phyloP scores from a whole-genome alignment of 306 rosid species.

The Spatholobus suberectus region DNA sequence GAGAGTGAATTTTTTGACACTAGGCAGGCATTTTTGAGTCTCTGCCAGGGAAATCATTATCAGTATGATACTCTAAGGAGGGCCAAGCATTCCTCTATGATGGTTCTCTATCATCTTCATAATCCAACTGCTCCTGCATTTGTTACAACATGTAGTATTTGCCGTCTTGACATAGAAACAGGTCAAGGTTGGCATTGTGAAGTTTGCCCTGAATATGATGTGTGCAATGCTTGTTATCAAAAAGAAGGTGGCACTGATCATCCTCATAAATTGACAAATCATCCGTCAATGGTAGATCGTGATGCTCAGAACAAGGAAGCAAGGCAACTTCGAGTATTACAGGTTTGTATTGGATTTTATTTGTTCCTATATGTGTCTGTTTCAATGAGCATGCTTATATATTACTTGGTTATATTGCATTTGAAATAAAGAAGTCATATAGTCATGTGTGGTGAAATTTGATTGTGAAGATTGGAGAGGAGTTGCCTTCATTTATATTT shows the following conservation, averaged over 20 bases:
- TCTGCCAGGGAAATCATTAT: slow-evolving; percentile 99
- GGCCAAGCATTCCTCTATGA: slow-evolving; percentile 99
- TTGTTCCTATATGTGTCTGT: not conserved
- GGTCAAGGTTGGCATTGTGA: slow-evolving; percentile 99
- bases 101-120: slow-evolving; percentile 98
- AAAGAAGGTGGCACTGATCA: slow-evolving; percentile 87
- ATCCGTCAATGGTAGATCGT: slow-evolving; percentile 89
- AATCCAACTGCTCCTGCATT: slow-evolving; percentile 99
- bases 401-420: slow-evolving; percentile 1
- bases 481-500: slow-evolving; percentile 1
- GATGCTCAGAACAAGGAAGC: slow-evolving; percentile 99
- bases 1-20: slow-evolving; percentile 99
- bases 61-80: slow-evolving; percentile 96
- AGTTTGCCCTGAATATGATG: slow-evolving; percentile 92
- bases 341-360: slow-evolving; percentile 55
- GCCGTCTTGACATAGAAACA: slow-evolving; percentile 89
- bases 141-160: slow-evolving; percentile 80
- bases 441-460: not conserved
- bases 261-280: slow-evolving; percentile 94
- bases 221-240: slow-evolving; percentile 93
- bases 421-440: not conserved
- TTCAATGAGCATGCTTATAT: not conserved
- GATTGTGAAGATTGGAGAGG: not conserved
- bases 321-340: slow-evolving; percentile 80
- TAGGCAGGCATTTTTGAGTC: slow-evolving; percentile 98